Evolutionary conservation across 1,284 basidiomycete genomes (phyloP), one percentile per base, ranked within the genome.

Genomic region (Cutaneotrichosporon mucoides): DNA sequence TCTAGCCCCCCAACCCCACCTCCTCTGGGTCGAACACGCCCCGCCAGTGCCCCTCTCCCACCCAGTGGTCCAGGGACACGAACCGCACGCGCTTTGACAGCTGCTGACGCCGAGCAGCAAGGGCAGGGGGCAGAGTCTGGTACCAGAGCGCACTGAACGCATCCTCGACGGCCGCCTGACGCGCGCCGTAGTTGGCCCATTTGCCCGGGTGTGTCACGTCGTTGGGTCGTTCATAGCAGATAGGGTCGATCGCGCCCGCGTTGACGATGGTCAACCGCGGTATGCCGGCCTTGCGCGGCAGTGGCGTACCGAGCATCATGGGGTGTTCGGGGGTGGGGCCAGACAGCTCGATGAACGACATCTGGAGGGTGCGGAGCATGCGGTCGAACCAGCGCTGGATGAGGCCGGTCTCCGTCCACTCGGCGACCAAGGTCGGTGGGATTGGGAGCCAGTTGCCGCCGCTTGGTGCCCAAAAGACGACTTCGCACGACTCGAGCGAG

Each of bases 251-350:
- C 4, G 36, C 36, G 8, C 42, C 49, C 3, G 48, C 43, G 13
- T 57, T 51, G 36, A 57, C 56, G 36, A 57, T 42, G 6, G 43
- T 45, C 12, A 57, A 49, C n/a, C 47, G 55, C 6, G 48, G 49
- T 36, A 13, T 7, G 2, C 8, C 15, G 3, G 34, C n/a, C 6
- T 37, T 16, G 35, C n/a, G 48, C 4, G 35, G 48, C 48, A 16
- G 35, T 11, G 44, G 16, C 3, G 44, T 45, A 4, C 24, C 44
- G 10, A 45, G 44, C 12, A 7, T 33, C 10, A 6, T 4, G 9
- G 16, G 16, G 1, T 9, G 34, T 16, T 6, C 11, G 5, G 16
- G 37, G 3, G 24, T 2, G 15, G 36, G 13, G 37, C 34, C 43
- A 11, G 37, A 43, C 13, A 45, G 13, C 37, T 33, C 49, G n/a